These are phyloP conservation scores for Phialocephala sp. DNA, from an alignment of 2,329 filamentous ascomycete genomes.

Conservation along the genomic window DNA sequence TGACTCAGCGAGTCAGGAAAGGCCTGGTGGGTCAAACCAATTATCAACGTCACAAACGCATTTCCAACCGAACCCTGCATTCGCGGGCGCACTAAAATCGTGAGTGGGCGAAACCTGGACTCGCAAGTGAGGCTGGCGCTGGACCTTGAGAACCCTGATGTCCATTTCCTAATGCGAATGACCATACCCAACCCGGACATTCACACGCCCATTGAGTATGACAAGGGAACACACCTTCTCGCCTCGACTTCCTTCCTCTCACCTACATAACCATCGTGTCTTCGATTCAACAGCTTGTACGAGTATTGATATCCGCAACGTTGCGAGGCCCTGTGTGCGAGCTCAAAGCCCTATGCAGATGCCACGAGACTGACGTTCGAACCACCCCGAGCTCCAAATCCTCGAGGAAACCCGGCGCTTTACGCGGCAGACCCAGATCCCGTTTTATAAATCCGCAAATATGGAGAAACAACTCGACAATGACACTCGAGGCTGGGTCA, in stretches of 20 bases:
- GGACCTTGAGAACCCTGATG: slow-evolving; percentile 22
- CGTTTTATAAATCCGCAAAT: slow-evolving; percentile 10
- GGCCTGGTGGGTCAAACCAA: slow-evolving; percentile 4
- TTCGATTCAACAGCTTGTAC: not conserved
- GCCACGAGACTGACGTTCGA: not conserved
- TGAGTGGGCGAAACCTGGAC: slow-evolving; percentile 6
- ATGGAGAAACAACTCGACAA: slow-evolving; percentile 59
- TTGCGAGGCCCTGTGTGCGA: not conserved
- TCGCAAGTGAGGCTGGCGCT: not conserved
- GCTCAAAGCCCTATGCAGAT: not conserved
- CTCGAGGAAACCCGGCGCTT: slow-evolving; percentile 8
- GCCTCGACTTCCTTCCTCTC: slow-evolving; percentile 7
- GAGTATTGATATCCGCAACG: not conserved
- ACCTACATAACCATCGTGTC: slow-evolving; percentile 2
- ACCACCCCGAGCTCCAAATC: slow-evolving; percentile 2
- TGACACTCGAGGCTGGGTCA: slow-evolving; percentile 92
- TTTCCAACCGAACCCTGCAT: not conserved
- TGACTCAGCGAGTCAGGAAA: not conserved
- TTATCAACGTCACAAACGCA: not conserved
- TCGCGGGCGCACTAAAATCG: not conserved
- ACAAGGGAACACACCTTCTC: slow-evolving; percentile 6
- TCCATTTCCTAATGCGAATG: slow-evolving; percentile 17
- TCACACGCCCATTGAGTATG: slow-evolving; percentile 8
- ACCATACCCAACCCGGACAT: not conserved
- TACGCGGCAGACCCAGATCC: slow-evolving; percentile 8